phyloP scores from a whole-genome alignment of 306 rosid species.

The Cucurbita moschata region DNA sequence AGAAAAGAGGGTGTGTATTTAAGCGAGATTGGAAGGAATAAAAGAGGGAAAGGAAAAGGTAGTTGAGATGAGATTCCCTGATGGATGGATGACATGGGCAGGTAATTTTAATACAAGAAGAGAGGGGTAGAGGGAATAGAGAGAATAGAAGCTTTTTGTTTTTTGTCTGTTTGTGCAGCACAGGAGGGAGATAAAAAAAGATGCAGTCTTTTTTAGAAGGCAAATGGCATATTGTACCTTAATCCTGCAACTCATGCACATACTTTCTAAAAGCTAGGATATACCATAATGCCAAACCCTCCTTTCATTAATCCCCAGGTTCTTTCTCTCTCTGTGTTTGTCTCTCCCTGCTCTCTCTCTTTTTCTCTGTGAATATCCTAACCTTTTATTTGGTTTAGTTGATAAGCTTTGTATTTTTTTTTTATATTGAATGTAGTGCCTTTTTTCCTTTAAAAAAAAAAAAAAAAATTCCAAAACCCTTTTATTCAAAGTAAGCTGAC shows the following conservation, averaged over 20 bases:
- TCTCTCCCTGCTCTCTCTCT: conserved; percentile 11
- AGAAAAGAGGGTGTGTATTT: conserved; percentile 31
- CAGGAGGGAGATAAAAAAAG: conserved; percentile 25
- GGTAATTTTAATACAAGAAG: conserved; percentile 22
- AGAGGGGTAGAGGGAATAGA: conserved; percentile 15
- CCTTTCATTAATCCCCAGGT: conserved; percentile 83
- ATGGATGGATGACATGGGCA: conserved; percentile 83
- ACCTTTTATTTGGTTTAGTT: conserved; percentile 22
- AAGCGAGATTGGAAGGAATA: conserved; percentile 45
- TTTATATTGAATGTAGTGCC: neutral
- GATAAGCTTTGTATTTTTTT: conserved; percentile 6
- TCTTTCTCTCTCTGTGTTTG: conserved; percentile 17
- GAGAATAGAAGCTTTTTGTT: conserved; percentile 63
- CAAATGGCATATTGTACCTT: conserved; percentile 81
- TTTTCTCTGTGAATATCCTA: conserved; percentile 28
- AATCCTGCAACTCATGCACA: conserved; percentile 58
- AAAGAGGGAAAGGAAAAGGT: conserved; percentile 35
- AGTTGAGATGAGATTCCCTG: conserved; percentile 46
- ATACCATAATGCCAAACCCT: conserved; percentile 51
- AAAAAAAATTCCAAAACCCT: neutral
- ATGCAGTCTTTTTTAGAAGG: conserved; percentile 49
- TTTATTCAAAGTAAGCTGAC: conserved; percentile 8
- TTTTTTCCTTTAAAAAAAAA: neutral
- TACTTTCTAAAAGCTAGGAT: conserved; percentile 88
- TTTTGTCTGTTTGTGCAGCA: conserved; percentile 56